Conservation (phyloP, 805 yeast genomes). For the Wickerhamiella qilinensis region DNA sequence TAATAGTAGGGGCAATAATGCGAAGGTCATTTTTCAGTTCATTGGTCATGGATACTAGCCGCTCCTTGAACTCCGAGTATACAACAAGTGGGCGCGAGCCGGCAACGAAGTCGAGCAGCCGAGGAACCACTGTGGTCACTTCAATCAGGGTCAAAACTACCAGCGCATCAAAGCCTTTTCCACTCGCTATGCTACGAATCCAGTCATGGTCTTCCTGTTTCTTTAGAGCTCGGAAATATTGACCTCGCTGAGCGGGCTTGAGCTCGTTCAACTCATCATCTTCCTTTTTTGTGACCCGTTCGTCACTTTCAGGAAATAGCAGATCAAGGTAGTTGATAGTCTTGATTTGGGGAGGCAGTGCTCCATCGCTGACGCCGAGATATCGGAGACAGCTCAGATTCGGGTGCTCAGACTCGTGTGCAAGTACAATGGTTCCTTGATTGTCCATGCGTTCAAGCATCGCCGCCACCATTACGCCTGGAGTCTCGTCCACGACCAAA, state of each 20-base stretch:
- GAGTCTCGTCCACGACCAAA: slow-evolving; percentile 82
- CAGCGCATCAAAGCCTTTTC: slow-evolving; percentile 55
- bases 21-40: slow-evolving; percentile 49
- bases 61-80: slow-evolving; percentile 69
- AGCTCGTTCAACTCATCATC: slow-evolving; percentile 38
- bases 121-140: slow-evolving; percentile 46
- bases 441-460: slow-evolving; percentile 79
- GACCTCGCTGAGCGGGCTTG: slow-evolving; percentile 44
- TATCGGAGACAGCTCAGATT: slow-evolving; percentile 56
- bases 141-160: slow-evolving; percentile 59
- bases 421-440: slow-evolving; percentile 49
- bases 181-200: slow-evolving; percentile 28
- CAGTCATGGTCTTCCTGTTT: slow-evolving; percentile 29
- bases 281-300: slow-evolving; percentile 28
- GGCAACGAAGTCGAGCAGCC: slow-evolving; percentile 44
- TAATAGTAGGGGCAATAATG: slow-evolving; percentile 65
- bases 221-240: slow-evolving; percentile 48
- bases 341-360: slow-evolving; percentile 39
- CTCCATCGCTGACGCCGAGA: slow-evolving; percentile 39
- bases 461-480: slow-evolving; percentile 74
- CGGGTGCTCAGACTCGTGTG: slow-evolving; percentile 90
- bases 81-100: slow-evolving; percentile 82
- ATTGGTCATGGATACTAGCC: slow-evolving; percentile 57
- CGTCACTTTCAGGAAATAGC: slow-evolving; percentile 54
- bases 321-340: slow-evolving; percentile 66